Conservation (phyloP, 495 filamentous ascomycete genomes). For the Elaphomyces granulatus region DNA sequence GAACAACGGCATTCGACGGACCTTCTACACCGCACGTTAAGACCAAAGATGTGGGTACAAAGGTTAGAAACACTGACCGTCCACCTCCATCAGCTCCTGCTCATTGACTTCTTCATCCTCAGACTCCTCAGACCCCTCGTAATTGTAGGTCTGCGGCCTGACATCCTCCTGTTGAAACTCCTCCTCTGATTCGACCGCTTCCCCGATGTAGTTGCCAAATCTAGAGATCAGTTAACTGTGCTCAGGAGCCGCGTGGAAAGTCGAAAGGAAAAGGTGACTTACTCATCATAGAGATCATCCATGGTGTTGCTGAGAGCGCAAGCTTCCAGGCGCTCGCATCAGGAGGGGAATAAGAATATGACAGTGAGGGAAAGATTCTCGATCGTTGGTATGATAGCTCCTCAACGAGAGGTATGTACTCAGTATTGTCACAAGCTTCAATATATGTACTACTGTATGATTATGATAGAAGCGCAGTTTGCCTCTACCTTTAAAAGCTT, state of each 20-base stretch:
- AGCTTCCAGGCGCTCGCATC: too few relatives aligned
- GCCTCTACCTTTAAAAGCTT: too few relatives aligned
- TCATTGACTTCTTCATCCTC: constrained; percentile 48
- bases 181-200: constrained; percentile 76
- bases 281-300: constrained; percentile 83
- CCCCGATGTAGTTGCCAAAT: constrained; percentile 94
- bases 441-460: too few relatives aligned
- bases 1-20: constrained; percentile 90
- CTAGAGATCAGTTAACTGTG: constrained; percentile 29
- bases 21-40: constrained; percentile 60
- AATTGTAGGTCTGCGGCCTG: constrained; percentile 58
- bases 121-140: constrained; percentile 57
- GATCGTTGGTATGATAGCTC: too few relatives aligned
- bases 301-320: constrained; percentile 36
- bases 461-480: too few relatives aligned
- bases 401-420: too few relatives aligned
- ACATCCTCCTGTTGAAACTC: constrained; percentile 62
- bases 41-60: too few relatives aligned
- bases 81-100: constrained; percentile 89
- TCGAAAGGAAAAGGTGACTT: constrained; percentile 11
- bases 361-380: too few relatives aligned
- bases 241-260: background rate
- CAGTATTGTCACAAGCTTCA: too few relatives aligned
- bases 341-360: too few relatives aligned
- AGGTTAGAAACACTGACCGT: constrained; percentile 47